Evolutionary conservation across 306 rosid species (phyloP).

Genomic region (Cucurbita argyrosperma): DNA sequence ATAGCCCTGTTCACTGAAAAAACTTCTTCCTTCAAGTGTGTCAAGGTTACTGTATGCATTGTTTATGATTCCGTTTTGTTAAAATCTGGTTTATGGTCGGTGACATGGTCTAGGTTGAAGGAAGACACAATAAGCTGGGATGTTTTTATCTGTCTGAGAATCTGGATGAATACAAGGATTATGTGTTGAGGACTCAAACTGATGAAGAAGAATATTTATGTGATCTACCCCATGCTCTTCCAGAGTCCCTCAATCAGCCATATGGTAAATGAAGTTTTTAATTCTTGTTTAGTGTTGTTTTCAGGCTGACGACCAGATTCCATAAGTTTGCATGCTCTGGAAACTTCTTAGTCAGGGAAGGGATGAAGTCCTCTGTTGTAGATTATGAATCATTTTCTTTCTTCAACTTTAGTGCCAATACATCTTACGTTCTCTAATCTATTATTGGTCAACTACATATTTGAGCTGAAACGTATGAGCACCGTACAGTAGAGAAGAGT

Average conservation of each 20-base stretch:
- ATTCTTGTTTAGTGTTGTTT: neutral
- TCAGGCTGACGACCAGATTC: neutral
- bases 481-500: neutral
- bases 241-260: conserved; percentile 32
- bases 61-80: neutral
- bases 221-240: conserved; percentile 51
- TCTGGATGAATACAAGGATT: conserved; percentile 47
- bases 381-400: neutral
- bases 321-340: neutral
- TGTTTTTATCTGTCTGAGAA: conserved; percentile 81
- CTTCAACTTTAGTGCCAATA: neutral
- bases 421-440: neutral
- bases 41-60: neutral
- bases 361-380: neutral
- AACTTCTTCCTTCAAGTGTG: neutral
- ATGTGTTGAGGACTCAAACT: conserved; percentile 30
- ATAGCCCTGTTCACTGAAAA: neutral
- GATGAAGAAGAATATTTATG: conserved; percentile 32
- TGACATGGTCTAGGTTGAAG: conserved; percentile 52
- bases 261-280: conserved; percentile 44
- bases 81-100: neutral
- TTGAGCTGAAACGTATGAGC: neutral
- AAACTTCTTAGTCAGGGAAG: neutral
- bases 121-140: conserved; percentile 47
- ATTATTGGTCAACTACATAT: neutral